These are phyloP conservation scores for Diplodia seriata DNA, from an alignment of 2,329 filamentous ascomycete genomes.

Conservation along the genomic window DNA sequence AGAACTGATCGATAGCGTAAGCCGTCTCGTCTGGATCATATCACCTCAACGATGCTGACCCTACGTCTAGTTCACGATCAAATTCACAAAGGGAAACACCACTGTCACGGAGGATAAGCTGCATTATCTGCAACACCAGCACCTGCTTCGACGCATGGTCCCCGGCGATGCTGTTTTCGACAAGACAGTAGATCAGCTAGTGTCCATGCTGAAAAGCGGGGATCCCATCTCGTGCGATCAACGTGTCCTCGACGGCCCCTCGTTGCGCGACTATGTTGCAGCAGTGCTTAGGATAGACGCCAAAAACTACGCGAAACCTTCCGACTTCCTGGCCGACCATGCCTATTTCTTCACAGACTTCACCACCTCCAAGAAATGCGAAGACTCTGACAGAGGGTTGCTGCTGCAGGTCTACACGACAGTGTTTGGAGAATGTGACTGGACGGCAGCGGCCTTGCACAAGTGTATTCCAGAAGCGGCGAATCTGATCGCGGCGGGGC, in stretches of 20 bases:
- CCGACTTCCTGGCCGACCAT: slow-evolving; percentile 63
- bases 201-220: slow-evolving; percentile 38
- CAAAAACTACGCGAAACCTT: slow-evolving; percentile 63
- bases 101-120: slow-evolving; percentile 83
- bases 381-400: background rate
- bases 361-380: background rate
- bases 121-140: slow-evolving; percentile 76
- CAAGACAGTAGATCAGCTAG: slow-evolving; percentile 47
- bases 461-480: background rate
- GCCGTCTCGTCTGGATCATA: slow-evolving; percentile 36
- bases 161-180: slow-evolving; percentile 52
- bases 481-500: background rate
- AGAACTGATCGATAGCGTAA: slow-evolving; percentile 72
- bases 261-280: slow-evolving; percentile 56
- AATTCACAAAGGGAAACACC: slow-evolving; percentile 90
- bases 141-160: slow-evolving; percentile 57
- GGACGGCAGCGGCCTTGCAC: slow-evolving; percentile 1
- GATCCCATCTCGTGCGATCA: slow-evolving; percentile 33
- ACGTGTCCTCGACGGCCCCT: background rate
- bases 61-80: slow-evolving; percentile 71
- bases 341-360: slow-evolving; percentile 61
- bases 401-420: slow-evolving; percentile 3
- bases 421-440: slow-evolving; percentile 6
- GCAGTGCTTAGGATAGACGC: slow-evolving; percentile 57
- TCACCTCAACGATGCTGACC: slow-evolving; percentile 10